phyloP scores from a whole-genome alignment of 2,329 filamentous ascomycete species.

The Cryphonectria parasitica region DNA sequence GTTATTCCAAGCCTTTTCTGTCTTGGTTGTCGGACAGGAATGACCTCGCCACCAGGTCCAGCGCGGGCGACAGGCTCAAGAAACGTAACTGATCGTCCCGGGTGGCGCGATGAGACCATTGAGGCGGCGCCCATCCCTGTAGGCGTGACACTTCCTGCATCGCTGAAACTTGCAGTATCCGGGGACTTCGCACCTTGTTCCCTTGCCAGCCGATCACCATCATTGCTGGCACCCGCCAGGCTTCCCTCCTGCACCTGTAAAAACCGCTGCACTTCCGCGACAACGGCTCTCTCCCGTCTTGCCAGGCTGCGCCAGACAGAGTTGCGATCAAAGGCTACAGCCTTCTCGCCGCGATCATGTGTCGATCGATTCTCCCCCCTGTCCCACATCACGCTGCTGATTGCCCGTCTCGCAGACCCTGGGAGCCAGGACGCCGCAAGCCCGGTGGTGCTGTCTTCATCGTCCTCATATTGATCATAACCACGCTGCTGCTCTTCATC shows the following conservation, averaged over 20 bases:
- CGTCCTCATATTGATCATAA: constrained; percentile 29
- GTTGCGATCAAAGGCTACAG: constrained; percentile 42
- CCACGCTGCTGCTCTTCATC: constrained; percentile 37
- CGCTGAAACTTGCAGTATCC: constrained; percentile 38
- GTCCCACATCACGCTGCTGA: constrained; percentile 47
- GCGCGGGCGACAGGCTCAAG: constrained; percentile 48
- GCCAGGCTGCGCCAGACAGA: constrained; percentile 52
- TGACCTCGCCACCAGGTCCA: constrained; percentile 51
- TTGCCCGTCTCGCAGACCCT: constrained; percentile 32
- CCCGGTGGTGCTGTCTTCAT: constrained; percentile 17
- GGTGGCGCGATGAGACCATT: constrained; percentile 40
- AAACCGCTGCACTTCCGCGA: constrained; percentile 52
- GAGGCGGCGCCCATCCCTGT: constrained; percentile 45
- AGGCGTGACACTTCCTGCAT: constrained; percentile 47
- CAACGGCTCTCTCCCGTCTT: constrained; percentile 50
- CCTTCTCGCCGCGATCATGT: constrained; percentile 24
- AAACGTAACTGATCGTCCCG: constrained; percentile 37
- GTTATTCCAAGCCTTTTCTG: constrained; percentile 59
- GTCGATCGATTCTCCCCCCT: constrained; percentile 27
- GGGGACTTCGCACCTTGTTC: background rate
- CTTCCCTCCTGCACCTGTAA: constrained; percentile 55
- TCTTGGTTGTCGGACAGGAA: constrained; percentile 64
- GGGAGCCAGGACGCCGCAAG: constrained; percentile 31
- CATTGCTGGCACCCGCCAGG: constrained; percentile 41
- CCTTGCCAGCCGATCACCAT: constrained; percentile 27